A percentile compares a stretch with the other conserved stretches of the same genome.
These are phyloP conservation scores for Groenewaldozyma tartarivorans DNA, from an alignment of 805 yeast genomes.

Conservation along the genomic window DNA sequence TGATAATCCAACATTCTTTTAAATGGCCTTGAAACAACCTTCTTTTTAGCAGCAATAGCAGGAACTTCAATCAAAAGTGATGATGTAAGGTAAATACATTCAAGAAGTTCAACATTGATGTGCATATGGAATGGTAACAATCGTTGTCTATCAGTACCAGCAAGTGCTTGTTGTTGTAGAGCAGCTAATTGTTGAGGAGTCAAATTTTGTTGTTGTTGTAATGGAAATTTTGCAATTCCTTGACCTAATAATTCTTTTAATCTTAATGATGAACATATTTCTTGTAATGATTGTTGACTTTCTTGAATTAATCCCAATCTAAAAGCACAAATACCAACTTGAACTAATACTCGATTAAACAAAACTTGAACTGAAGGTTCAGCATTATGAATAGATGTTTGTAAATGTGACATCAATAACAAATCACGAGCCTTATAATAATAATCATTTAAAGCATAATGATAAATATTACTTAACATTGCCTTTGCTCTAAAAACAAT, in stretches of 20 bases:
- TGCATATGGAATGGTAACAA: constrained; percentile 97
- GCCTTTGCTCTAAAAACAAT: constrained; percentile 72
- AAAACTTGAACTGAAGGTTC: constrained; percentile 83
- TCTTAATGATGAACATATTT: constrained; percentile 76
- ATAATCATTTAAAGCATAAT: constrained; percentile 80
- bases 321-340: constrained; percentile 93
- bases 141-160: constrained; percentile 53
- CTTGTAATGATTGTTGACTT: constrained; percentile 77
- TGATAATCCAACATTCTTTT: constrained; percentile 85
- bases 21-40: constrained; percentile 70
- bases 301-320: constrained; percentile 78
- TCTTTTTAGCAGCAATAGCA: constrained; percentile 54
- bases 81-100: constrained; percentile 85
- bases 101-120: constrained; percentile 88
- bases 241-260: constrained; percentile 92
- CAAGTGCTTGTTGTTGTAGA: constrained; percentile 6
- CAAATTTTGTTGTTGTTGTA: constrained; percentile 16
- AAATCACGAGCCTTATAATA: constrained; percentile 81
- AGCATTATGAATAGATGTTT: constrained; percentile 70
- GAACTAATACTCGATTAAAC: constrained; percentile 92
- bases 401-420: constrained; percentile 78
- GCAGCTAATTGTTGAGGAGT: constrained; percentile 1
- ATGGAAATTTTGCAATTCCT: constrained; percentile 66
- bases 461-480: constrained; percentile 75
- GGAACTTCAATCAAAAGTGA: constrained; percentile 90